Evolutionary conservation across 345 rosid genomes (phyloP).

Genomic region (Garcia nutans): DNA sequence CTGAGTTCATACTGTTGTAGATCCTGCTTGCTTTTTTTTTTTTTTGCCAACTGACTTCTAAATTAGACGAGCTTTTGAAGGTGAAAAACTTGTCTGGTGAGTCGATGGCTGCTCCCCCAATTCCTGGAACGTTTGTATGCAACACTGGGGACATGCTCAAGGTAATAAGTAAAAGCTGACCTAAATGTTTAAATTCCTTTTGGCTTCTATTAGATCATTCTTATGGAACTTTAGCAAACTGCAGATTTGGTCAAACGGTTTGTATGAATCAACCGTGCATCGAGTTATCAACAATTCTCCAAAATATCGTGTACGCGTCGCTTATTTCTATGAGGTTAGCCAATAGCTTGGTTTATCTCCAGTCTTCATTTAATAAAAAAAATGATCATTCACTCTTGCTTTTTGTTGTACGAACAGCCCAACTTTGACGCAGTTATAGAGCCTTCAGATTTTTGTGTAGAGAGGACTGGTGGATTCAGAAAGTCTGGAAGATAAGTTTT

Average conservation of each 20-base stretch:
- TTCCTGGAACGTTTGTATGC: slow-evolving; percentile 82
- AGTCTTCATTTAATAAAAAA: neutral
- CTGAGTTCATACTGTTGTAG: neutral
- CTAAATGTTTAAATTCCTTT: neutral
- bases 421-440: slow-evolving; percentile 68
- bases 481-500: slow-evolving; percentile 61
- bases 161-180: slow-evolving; percentile 39
- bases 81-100: slow-evolving; percentile 74
- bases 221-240: slow-evolving; percentile 7
- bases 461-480: slow-evolving; percentile 43
- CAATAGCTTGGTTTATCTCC: neutral
- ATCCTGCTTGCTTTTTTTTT: neutral
- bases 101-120: slow-evolving; percentile 85
- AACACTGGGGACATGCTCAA: slow-evolving; percentile 94
- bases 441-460: slow-evolving; percentile 59
- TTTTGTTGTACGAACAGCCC: slow-evolving; percentile 41
- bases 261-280: slow-evolving; percentile 78
- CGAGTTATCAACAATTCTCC: slow-evolving; percentile 65
- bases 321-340: slow-evolving; percentile 80
- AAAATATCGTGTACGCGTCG: slow-evolving; percentile 59
- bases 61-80: slow-evolving; percentile 35
- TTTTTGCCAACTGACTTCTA: neutral
- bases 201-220: slow-evolving; percentile 1
- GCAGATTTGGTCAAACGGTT: slow-evolving; percentile 75
- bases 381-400: neutral